Conservation (phyloP, 2,329 filamentous ascomycete genomes). For the Alternaria consortialis region DNA sequence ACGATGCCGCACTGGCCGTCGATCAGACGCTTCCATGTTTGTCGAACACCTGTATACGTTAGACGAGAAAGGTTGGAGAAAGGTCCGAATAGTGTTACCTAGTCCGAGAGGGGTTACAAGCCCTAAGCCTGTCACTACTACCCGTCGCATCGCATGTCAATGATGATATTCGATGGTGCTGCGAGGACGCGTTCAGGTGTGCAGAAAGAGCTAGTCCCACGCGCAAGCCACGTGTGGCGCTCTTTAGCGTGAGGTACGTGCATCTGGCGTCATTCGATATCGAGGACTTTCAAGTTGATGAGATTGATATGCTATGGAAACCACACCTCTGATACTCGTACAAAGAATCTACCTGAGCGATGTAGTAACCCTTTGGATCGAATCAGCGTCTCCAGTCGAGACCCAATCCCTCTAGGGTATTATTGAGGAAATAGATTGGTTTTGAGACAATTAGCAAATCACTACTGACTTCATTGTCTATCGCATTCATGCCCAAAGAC, state of each 20-base stretch:
- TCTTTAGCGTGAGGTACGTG: conserved; percentile 1
- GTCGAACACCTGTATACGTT: conserved; percentile 65
- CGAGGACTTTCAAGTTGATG: no score
- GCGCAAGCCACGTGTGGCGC: conserved; percentile 28
- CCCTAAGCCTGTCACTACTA: conserved; percentile 61
- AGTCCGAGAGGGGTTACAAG: conserved; percentile 75
- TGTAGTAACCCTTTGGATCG: no score
- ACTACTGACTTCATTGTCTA: not conserved
- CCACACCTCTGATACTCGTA: no score
- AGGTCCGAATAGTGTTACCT: conserved; percentile 53
- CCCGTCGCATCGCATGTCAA: conserved; percentile 59
- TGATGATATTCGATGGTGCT: conserved; percentile 30
- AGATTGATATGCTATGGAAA: no score
- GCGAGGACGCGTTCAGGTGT: not conserved
- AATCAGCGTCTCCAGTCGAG: no score
- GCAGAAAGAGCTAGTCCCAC: conserved; percentile 6
- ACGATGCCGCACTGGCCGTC: conserved; percentile 82
- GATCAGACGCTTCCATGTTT: conserved; percentile 82
- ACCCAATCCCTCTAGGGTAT: no score
- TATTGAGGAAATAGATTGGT: no score
- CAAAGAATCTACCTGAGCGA: no score
- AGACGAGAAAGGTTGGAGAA: not conserved
- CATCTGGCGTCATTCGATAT: not conserved
- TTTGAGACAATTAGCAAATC: not conserved
- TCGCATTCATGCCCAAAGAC: not conserved